Conservation (phyloP, 495 filamentous ascomycete genomes). For the Mycothermus thermophilus region DNA sequence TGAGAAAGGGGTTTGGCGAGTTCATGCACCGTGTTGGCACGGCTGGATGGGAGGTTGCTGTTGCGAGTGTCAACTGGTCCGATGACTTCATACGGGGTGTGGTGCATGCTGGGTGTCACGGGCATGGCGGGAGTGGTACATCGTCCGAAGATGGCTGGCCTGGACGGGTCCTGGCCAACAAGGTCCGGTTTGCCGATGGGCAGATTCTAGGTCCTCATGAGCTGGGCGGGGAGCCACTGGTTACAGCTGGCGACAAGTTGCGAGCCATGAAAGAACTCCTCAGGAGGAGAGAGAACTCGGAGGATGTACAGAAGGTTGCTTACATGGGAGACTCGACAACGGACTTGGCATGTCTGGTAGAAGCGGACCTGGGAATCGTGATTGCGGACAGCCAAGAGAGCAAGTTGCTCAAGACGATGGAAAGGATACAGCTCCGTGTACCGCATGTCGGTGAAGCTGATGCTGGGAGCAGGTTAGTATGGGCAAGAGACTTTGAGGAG, state of each 20-base stretch:
- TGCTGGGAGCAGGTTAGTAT: conserved; percentile 7
- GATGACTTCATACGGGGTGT: conserved; percentile 25
- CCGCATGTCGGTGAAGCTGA: conserved; percentile 15
- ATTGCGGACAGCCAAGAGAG: conserved; percentile 23
- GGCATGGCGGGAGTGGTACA: background rate
- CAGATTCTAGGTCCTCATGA: conserved; percentile 20
- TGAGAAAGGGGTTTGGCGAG: conserved; percentile 23
- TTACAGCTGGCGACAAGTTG: conserved; percentile 16
- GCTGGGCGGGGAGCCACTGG: conserved; percentile 12
- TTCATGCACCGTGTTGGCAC: conserved; percentile 11
- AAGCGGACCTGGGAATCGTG: conserved; percentile 22
- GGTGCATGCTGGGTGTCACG: conserved; percentile 1
- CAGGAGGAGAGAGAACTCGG: no score
- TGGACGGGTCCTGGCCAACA: conserved; percentile 18
- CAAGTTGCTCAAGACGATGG: conserved; percentile 21
- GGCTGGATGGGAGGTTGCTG: conserved; percentile 17
- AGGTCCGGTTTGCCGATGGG: conserved; percentile 17
- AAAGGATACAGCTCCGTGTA: conserved; percentile 23
- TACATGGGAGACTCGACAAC: conserved; percentile 25
- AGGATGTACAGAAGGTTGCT: conserved; percentile 10
- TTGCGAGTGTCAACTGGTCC: conserved; percentile 36
- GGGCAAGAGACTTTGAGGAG: conserved; percentile 20
- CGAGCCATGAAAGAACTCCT: conserved; percentile 10
- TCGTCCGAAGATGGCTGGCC: no score
- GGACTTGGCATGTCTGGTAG: conserved; percentile 25